Evolutionary conservation across 768 basidiomycete species (phyloP).

Genomic region (Suillus spraguei): DNA sequence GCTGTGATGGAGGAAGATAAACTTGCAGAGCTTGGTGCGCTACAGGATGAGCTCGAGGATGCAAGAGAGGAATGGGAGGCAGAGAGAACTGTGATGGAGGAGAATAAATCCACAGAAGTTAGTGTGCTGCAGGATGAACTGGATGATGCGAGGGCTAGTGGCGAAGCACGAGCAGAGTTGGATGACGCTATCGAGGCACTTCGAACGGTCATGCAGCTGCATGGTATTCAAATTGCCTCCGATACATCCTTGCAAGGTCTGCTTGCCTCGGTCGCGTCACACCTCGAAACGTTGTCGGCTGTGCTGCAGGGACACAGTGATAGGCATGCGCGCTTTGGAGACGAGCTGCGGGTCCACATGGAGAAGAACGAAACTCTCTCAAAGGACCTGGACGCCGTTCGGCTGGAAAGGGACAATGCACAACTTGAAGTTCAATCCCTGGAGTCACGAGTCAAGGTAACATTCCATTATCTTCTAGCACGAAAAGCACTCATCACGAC

Average conservation of each 20-base stretch:
- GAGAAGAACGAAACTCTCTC: conserved; percentile 50
- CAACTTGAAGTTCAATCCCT: conserved; percentile 42
- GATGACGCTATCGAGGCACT: conserved; percentile 51
- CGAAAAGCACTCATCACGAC: conserved; percentile 13
- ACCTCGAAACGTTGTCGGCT: conserved; percentile 51
- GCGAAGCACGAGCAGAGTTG: conserved; percentile 48
- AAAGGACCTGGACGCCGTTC: conserved; percentile 55
- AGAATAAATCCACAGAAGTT: conserved; percentile 50
- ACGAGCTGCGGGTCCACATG: conserved; percentile 46
- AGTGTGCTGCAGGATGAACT: conserved; percentile 48
- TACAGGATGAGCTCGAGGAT: conserved; percentile 53
- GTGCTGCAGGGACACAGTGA: conserved; percentile 45
- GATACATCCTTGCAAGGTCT: conserved; percentile 54
- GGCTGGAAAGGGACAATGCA: conserved; percentile 53
- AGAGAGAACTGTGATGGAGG: conserved; percentile 40
- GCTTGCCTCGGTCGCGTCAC: conserved; percentile 48
- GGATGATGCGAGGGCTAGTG: conserved; percentile 43
- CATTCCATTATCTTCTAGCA: background rate
- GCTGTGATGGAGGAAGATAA: conserved; percentile 50
- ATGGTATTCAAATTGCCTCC: conserved; percentile 52
- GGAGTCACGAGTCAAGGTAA: conserved; percentile 43
- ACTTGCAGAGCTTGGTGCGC: conserved; percentile 45
- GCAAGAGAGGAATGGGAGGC: conserved; percentile 37
- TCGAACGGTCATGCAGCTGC: conserved; percentile 52
- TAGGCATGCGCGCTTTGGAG: conserved; percentile 48